Conservation (phyloP, 2,329 filamentous ascomycete species). For the Ophiocordyceps polyrhachis-furcata region DNA sequence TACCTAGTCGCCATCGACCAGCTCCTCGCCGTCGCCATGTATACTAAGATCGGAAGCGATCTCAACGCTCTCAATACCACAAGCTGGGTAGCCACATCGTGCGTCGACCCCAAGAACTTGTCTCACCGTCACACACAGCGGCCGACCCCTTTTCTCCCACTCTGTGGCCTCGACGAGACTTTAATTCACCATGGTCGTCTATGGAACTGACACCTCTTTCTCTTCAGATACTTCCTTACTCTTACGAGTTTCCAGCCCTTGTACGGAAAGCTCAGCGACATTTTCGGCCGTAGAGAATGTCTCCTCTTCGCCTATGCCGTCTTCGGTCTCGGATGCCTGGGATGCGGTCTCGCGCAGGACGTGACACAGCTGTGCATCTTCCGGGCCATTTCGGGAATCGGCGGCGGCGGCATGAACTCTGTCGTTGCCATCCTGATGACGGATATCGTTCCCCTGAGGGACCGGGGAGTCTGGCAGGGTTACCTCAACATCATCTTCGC, state of each 20-base stretch:
- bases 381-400: slow-evolving; percentile 33
- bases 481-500: slow-evolving; percentile 55
- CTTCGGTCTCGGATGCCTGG: slow-evolving; percentile 45
- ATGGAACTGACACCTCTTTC: neutral
- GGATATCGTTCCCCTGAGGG: slow-evolving; percentile 50
- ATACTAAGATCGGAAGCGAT: slow-evolving; percentile 59
- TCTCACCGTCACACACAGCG: neutral
- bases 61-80: slow-evolving; percentile 56
- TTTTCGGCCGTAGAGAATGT: slow-evolving; percentile 49
- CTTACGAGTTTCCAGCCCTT: slow-evolving; percentile 58
- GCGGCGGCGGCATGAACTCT: slow-evolving; percentile 54
- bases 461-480: slow-evolving; percentile 58
- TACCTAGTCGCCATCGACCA: slow-evolving; percentile 43
- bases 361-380: slow-evolving; percentile 49
- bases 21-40: slow-evolving; percentile 60
- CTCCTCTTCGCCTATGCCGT: slow-evolving; percentile 45
- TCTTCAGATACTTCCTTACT: slow-evolving; percentile 47
- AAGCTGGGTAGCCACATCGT: slow-evolving; percentile 49
- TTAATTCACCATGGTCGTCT: neutral
- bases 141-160: neutral
- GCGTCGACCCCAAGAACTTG: neutral
- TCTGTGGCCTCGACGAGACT: neutral
- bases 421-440: slow-evolving; percentile 47
- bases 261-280: slow-evolving; percentile 52
- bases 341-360: slow-evolving; percentile 42